These are phyloP conservation scores for Myxozyma udenii DNA, from an alignment of 805 yeast species.

Conservation along the genomic window DNA sequence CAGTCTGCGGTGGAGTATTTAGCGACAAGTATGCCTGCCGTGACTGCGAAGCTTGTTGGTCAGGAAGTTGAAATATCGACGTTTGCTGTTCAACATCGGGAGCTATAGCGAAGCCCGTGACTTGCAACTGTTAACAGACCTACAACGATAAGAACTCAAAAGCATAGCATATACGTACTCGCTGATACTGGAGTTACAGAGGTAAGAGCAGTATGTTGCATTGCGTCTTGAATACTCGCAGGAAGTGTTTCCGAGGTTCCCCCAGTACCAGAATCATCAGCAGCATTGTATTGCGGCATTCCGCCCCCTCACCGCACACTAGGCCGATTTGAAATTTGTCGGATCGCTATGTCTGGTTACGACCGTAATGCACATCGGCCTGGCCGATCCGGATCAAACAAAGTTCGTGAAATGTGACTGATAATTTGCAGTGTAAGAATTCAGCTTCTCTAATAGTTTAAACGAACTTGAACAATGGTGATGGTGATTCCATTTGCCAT, in stretches of 20 bases:
- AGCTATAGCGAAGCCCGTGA: neutral
- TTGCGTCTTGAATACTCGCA: constrained; percentile 5
- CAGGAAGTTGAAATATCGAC: constrained; percentile 19
- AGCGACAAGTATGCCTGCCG: constrained; percentile 8
- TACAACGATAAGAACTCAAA: too few relatives aligned
- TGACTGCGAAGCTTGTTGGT: constrained; percentile 14
- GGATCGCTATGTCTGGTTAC: too few relatives aligned
- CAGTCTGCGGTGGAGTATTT: constrained; percentile 5
- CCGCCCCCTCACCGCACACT: neutral
- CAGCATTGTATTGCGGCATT: neutral
- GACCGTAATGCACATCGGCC: too few relatives aligned
- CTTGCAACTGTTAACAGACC: neutral
- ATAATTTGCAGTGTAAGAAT: too few relatives aligned
- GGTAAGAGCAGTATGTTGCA: constrained; percentile 23
- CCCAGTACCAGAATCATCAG: too few relatives aligned
- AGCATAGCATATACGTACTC: constrained; percentile 5
- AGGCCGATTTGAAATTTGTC: neutral
- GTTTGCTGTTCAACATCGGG: constrained; percentile 14
- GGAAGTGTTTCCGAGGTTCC: constrained; percentile 1
- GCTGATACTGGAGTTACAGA: constrained; percentile 21
- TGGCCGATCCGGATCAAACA: too few relatives aligned
- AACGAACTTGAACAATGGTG: too few relatives aligned
- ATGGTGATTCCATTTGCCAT: too few relatives aligned
- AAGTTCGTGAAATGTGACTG: too few relatives aligned
- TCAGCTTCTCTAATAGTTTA: too few relatives aligned